These are phyloP conservation scores for Anthoceros angustus DNA, from an alignment of 225 moss, liverwort and hornwort species.

Conservation along the genomic window DNA sequence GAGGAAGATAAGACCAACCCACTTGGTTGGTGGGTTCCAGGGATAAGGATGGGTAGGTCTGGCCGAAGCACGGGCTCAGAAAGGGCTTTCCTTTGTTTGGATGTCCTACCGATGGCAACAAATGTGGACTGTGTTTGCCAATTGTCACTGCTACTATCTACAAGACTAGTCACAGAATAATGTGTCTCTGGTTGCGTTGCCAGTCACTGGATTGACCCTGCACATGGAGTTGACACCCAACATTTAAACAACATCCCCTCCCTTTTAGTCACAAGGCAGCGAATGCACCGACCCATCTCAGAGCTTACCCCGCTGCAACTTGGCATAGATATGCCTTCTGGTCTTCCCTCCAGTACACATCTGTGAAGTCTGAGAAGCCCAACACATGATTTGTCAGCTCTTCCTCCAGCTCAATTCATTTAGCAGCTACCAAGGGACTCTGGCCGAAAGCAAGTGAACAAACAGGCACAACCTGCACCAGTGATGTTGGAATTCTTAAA, in stretches of 20 bases:
- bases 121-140: too few relatives aligned
- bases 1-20: too few relatives aligned
- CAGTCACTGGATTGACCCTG: slow-evolving; percentile 82
- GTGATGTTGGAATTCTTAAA: slow-evolving; percentile 76
- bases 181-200: slow-evolving; percentile 78
- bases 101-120: too few relatives aligned
- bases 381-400: not conserved
- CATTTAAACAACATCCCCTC: not conserved
- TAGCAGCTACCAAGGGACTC: not conserved
- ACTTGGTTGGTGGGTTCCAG: too few relatives aligned
- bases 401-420: not conserved
- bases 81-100: too few relatives aligned
- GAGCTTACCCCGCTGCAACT: slow-evolving; percentile 58
- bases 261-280: not conserved
- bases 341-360: slow-evolving; percentile 85
- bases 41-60: too few relatives aligned
- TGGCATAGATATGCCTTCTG: slow-evolving; percentile 66
- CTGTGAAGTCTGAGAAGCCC: slow-evolving; percentile 62
- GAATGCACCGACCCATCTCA: slow-evolving; percentile 1
- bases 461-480: slow-evolving; percentile 57
- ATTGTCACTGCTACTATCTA: too few relatives aligned
- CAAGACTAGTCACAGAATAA: slow-evolving; percentile 48
- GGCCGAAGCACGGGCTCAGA: too few relatives aligned
- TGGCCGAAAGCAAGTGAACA: not conserved
- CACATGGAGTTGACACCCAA: slow-evolving; percentile 2